These are phyloP conservation scores for Aspergillus egyptiacus DNA, from an alignment of 495 filamentous ascomycete species.

Conservation along the genomic window DNA sequence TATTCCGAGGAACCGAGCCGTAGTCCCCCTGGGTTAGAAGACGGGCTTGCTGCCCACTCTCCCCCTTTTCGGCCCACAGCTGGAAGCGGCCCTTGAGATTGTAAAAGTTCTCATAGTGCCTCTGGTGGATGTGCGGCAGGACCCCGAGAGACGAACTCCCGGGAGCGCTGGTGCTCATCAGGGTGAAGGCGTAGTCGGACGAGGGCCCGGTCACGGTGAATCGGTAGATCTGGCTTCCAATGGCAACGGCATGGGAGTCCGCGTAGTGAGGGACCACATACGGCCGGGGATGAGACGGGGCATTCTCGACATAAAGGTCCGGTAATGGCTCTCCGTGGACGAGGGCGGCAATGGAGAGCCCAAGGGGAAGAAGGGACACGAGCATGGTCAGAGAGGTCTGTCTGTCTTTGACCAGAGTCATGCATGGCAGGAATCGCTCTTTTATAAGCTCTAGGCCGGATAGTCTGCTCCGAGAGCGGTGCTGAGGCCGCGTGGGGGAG, in stretches of 20 bases:
- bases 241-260: slow-evolving; percentile 25
- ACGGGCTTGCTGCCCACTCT: slow-evolving; percentile 28
- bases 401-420: too few relatives aligned
- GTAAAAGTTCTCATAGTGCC: slow-evolving; percentile 45
- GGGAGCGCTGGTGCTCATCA: slow-evolving; percentile 39
- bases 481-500: too few relatives aligned
- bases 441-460: too few relatives aligned
- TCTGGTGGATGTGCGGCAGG: slow-evolving; percentile 37
- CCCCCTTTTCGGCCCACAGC: slow-evolving; percentile 38
- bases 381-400: too few relatives aligned
- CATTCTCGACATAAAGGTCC: slow-evolving; percentile 22
- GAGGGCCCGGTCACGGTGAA: slow-evolving; percentile 40
- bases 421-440: too few relatives aligned
- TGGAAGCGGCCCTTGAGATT: slow-evolving; percentile 39
- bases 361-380: too few relatives aligned
- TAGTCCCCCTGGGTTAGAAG: slow-evolving; percentile 36
- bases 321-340: too few relatives aligned
- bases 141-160: slow-evolving; percentile 26
- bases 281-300: slow-evolving; percentile 24
- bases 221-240: slow-evolving; percentile 24
- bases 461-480: too few relatives aligned
- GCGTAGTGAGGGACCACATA: slow-evolving; percentile 31
- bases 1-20: slow-evolving; percentile 34
- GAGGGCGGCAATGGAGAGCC: too few relatives aligned
- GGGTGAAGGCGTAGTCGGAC: slow-evolving; percentile 35